These are phyloP conservation scores for Saitozyma sp. DNA, from an alignment of 768 basidiomycete genomes.

Conservation along the genomic window DNA sequence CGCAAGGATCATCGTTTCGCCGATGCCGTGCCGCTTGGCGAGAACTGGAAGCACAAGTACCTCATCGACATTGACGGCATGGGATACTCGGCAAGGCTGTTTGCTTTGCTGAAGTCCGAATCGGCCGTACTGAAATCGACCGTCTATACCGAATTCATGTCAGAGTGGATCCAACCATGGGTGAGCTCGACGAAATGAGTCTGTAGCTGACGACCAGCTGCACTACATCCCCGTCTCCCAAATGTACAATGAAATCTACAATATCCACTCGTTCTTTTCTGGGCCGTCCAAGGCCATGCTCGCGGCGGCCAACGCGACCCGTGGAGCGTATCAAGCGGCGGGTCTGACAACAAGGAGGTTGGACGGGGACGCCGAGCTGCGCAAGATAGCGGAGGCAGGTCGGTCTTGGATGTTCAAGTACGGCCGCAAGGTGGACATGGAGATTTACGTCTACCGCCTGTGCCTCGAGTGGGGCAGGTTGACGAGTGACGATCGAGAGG, in stretches of 20 bases:
- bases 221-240: slow-evolving; percentile 92
- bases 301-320: slow-evolving; percentile 59
- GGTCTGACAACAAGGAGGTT: slow-evolving; percentile 48
- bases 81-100: slow-evolving; percentile 84
- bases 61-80: slow-evolving; percentile 90
- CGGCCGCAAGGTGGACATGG: slow-evolving; percentile 84
- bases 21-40: slow-evolving; percentile 74
- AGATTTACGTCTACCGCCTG: slow-evolving; percentile 82
- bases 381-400: slow-evolving; percentile 86
- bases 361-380: slow-evolving; percentile 71
- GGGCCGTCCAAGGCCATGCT: slow-evolving; percentile 70
- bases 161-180: slow-evolving; percentile 91
- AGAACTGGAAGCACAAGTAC: slow-evolving; percentile 92
- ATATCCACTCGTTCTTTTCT: slow-evolving; percentile 88
- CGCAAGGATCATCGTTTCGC: slow-evolving; percentile 67
- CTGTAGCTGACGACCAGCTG: slow-evolving; percentile 55
- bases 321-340: slow-evolving; percentile 43
- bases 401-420: slow-evolving; percentile 86
- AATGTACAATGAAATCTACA: slow-evolving; percentile 87
- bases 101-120: slow-evolving; percentile 64
- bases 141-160: slow-evolving; percentile 86
- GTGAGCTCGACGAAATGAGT: not conserved
- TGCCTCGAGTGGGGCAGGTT: slow-evolving; percentile 86
- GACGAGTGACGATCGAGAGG: slow-evolving; percentile 77
- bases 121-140: slow-evolving; percentile 87